Percentiles rank a stretch among this genome's conserved stretches.
Evolutionary conservation across 352 stramenopile species (phyloP).

Genomic region (Thalassiosira ordinaria): DNA sequence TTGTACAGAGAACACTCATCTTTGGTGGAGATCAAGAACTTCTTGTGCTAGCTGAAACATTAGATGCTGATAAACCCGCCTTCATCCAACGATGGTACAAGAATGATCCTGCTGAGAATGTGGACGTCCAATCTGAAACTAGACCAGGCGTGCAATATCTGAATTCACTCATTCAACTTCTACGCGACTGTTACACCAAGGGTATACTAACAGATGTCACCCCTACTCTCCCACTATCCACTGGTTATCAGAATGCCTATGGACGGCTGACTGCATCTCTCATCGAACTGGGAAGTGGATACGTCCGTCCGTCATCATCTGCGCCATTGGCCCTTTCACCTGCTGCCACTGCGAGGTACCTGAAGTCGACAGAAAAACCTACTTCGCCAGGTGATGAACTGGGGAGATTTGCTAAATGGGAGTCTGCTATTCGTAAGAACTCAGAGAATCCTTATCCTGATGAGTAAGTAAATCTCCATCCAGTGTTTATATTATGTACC

Average conservation of each 20-base stretch:
- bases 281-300: conserved; percentile 80
- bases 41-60: conserved; percentile 81
- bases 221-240: conserved; percentile 65
- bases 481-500: too few species aligned
- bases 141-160: conserved; percentile 80
- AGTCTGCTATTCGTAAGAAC: conserved; percentile 69
- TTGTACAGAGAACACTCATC: conserved; percentile 76
- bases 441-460: conserved; percentile 57
- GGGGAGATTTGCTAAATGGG: conserved; percentile 80
- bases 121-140: conserved; percentile 57
- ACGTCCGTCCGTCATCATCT: conserved; percentile 65
- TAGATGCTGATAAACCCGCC: conserved; percentile 76
- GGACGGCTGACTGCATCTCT: conserved; percentile 69
- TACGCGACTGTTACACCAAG: conserved; percentile 72
- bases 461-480: conserved; percentile 34
- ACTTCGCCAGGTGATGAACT: conserved; percentile 76
- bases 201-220: conserved; percentile 69
- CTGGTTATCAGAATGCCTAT: conserved; percentile 81
- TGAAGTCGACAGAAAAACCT: conserved; percentile 46
- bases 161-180: conserved; percentile 74
- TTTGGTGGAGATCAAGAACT: conserved; percentile 85
- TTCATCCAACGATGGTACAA: conserved; percentile 83
- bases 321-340: conserved; percentile 33
- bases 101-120: conserved; percentile 36
- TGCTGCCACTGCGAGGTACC: conserved; percentile 57